phyloP scores from a whole-genome alignment of 1,284 basidiomycete species.

The Ceratobasidium theobromae region DNA sequence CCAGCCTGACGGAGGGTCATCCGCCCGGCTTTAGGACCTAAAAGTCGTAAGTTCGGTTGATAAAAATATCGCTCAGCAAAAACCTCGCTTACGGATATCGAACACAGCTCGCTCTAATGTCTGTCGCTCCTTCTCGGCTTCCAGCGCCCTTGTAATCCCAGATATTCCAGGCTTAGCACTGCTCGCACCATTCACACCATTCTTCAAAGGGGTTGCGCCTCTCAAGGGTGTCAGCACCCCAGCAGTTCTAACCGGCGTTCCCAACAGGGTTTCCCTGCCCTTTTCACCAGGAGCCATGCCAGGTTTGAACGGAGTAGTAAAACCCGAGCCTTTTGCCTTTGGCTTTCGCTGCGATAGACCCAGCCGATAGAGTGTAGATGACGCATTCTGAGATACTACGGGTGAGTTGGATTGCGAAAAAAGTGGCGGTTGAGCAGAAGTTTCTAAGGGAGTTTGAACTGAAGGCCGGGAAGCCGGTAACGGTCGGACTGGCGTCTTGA shows the following conservation, averaged over 20 bases:
- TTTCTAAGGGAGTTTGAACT: background rate
- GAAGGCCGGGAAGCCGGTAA: background rate
- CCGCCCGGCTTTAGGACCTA: background rate
- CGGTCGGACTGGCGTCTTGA: slow-evolving; percentile 21
- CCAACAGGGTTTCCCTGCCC: slow-evolving; percentile 40
- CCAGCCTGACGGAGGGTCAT: slow-evolving; percentile 19
- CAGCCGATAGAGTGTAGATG: slow-evolving; percentile 20
- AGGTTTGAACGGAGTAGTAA: slow-evolving; percentile 70
- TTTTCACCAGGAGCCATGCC: slow-evolving; percentile 58
- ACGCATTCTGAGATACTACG: background rate
- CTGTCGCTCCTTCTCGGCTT: slow-evolving; percentile 15
- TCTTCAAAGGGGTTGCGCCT: slow-evolving; percentile 34
- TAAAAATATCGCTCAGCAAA: background rate
- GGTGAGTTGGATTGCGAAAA: background rate
- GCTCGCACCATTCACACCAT: slow-evolving; percentile 41
- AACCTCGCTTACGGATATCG: slow-evolving; percentile 8
- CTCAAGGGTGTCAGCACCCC: slow-evolving; percentile 33
- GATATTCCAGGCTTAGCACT: slow-evolving; percentile 45
- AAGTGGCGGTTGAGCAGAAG: background rate
- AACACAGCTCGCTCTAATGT: slow-evolving; percentile 11
- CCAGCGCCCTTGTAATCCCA: slow-evolving; percentile 41
- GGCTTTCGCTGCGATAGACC: slow-evolving; percentile 26
- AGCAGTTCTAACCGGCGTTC: slow-evolving; percentile 42
- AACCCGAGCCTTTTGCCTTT: slow-evolving; percentile 40
- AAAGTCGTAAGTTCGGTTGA: background rate